phyloP scores from a whole-genome alignment of 352 stramenopile genomes.

The Phytophthora idaei region DNA sequence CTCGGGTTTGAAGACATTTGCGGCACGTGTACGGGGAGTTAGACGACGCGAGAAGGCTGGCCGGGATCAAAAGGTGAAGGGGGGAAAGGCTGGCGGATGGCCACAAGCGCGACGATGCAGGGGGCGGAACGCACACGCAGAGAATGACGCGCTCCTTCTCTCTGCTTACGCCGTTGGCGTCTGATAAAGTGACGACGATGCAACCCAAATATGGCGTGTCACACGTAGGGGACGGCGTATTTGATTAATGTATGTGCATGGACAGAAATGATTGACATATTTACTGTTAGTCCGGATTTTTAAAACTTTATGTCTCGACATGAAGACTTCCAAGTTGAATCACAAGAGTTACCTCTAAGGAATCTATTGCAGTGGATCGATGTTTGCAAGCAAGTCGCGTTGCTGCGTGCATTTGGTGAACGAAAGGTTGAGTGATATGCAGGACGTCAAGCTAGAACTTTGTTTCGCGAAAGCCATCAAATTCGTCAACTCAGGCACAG shows the following conservation, averaged over 20 bases:
- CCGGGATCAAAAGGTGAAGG: constrained; percentile 4
- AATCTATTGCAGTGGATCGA: too few species aligned
- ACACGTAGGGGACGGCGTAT: constrained; percentile 13
- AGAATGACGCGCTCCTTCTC: constrained; percentile 14
- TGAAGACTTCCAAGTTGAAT: too few species aligned
- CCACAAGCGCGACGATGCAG: background rate
- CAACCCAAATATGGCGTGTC: constrained; percentile 29
- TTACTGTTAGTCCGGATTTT: too few species aligned
- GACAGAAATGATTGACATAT: background rate
- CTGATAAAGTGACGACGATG: constrained; percentile 36
- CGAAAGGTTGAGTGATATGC: too few species aligned
- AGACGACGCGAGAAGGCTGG: background rate
- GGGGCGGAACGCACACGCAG: background rate
- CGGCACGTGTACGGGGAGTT: constrained; percentile 4
- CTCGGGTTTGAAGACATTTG: constrained; percentile 52
- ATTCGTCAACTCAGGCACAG: too few species aligned
- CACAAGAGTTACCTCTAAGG: too few species aligned
- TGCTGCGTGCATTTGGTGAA: too few species aligned
- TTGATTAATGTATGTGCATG: background rate
- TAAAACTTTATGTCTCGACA: too few species aligned
- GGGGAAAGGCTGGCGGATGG: background rate
- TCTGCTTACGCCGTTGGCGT: constrained; percentile 15
- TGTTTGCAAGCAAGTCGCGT: too few species aligned
- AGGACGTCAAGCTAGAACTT: too few species aligned
- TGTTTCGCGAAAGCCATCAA: too few species aligned